These are phyloP conservation scores for Petunia secreta DNA, from an alignment of 257 asterid genomes.

Conservation along the genomic window DNA sequence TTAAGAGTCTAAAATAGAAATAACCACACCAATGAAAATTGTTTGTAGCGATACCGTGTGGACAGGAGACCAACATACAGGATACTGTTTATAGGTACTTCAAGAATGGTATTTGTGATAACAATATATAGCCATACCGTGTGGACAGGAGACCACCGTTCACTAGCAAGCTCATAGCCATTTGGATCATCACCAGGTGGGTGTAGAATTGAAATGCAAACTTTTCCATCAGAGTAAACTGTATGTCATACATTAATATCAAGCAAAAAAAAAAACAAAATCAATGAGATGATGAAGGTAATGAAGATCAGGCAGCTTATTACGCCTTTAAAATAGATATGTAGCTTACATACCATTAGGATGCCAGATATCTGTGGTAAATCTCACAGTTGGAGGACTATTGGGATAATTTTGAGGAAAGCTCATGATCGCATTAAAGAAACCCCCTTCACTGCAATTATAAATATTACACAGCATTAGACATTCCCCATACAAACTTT, in stretches of 20 bases:
- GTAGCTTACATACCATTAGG: conserved; percentile 78
- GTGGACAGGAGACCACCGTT: conserved; percentile 99
- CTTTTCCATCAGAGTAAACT: conserved; percentile 96
- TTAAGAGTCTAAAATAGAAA: background rate
- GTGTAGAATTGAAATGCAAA: conserved; percentile 96
- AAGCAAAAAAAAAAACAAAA: conserved; percentile 26
- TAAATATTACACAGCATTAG: conserved; percentile 16
- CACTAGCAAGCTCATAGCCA: conserved; percentile 98
- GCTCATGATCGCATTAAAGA: conserved; percentile 95
- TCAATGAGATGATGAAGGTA: conserved; percentile 13
- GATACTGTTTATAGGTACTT: background rate
- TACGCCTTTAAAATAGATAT: background rate
- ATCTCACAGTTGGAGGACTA: conserved; percentile 93
- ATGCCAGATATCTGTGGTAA: conserved; percentile 97
- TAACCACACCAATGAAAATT: too few species aligned
- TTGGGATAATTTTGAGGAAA: conserved; percentile 91
- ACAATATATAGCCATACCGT: conserved; percentile 56
- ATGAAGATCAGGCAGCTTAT: background rate
- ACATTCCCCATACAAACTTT: background rate
- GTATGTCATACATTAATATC: conserved; percentile 35
- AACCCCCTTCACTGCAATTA: conserved; percentile 92
- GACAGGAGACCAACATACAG: background rate
- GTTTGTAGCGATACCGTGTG: background rate
- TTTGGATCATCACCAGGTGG: conserved; percentile 99
- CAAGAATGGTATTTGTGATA: background rate